phyloP scores from a whole-genome alignment of 1,139 yeast genomes.

The Debaryomyces sp. region DNA sequence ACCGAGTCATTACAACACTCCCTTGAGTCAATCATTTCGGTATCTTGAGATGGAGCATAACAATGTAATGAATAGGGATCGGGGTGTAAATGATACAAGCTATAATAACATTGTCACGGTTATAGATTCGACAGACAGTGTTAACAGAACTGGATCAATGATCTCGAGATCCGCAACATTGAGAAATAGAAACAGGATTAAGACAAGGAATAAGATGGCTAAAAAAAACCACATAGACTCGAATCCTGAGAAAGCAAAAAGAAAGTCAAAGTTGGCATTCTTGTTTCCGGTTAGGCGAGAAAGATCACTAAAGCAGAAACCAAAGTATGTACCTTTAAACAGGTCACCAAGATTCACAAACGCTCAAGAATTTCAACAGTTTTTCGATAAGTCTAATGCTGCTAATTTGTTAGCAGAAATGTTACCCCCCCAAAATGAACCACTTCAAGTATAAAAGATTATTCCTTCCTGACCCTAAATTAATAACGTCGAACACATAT shows the following conservation, averaged over 20 bases:
- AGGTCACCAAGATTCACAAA: constrained; percentile 28
- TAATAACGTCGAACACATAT: not conserved
- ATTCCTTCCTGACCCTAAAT: constrained; percentile 4
- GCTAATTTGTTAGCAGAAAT: constrained; percentile 27
- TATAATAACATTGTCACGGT: constrained; percentile 20
- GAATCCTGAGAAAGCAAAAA: not conserved
- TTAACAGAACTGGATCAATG: constrained; percentile 32
- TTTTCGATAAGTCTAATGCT: constrained; percentile 28
- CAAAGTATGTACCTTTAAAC: constrained; percentile 19
- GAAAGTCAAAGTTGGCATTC: constrained; percentile 17
- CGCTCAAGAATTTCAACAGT: constrained; percentile 28
- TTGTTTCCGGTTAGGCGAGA: constrained; percentile 41
- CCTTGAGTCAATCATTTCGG: not conserved
- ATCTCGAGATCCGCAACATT: constrained; percentile 36
- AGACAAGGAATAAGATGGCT: constrained; percentile 33
- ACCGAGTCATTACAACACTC: not conserved
- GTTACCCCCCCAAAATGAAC: constrained; percentile 32
- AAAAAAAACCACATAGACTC: constrained; percentile 14
- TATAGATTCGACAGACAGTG: constrained; percentile 23
- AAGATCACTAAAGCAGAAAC: constrained; percentile 33
- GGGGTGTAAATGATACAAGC: not conserved
- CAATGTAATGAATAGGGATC: not conserved
- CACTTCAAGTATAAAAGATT: constrained; percentile 26
- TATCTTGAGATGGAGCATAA: constrained; percentile 1
- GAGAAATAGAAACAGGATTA: constrained; percentile 33